These are phyloP conservation scores for Sicyos baderoa DNA, from an alignment of 306 rosid genomes.

Conservation along the genomic window DNA sequence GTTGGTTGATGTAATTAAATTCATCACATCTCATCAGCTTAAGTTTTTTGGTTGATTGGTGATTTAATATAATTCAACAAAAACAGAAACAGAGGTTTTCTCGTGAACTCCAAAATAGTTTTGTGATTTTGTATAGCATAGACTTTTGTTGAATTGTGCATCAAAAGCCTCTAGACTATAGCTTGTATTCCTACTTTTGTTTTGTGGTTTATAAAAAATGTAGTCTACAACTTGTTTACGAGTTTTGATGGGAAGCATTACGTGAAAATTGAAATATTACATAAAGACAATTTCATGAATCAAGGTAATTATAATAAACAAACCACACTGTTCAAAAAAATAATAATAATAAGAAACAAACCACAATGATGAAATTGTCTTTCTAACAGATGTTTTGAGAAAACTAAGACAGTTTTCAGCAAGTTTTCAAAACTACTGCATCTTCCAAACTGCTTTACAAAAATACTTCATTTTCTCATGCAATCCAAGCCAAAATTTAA, in stretches of 20 bases:
- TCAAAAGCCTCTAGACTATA: neutral
- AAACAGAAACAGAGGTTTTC: no score
- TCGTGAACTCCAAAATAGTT: neutral
- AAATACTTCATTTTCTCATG: neutral
- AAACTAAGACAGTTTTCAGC: neutral
- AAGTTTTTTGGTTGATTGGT: no score
- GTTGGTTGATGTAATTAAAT: no score
- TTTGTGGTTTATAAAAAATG: neutral
- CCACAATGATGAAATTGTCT: neutral
- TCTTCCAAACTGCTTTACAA: neutral
- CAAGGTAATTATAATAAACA: neutral
- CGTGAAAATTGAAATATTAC: neutral
- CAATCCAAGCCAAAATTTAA: neutral
- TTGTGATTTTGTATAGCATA: neutral
- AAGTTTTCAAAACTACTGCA: neutral
- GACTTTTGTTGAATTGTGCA: neutral
- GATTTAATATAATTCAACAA: no score
- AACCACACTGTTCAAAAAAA: neutral
- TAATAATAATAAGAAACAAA: neutral
- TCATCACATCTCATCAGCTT: no score
- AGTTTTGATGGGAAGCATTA: neutral
- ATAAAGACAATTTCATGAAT: neutral
- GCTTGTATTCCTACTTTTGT: constrained; percentile 7
- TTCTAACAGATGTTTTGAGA: neutral
- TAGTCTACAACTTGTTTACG: neutral